Base-by-base conservation (phyloP, 495 filamentous ascomycete species). In the Aspergillus olivimuriae region DNA sequence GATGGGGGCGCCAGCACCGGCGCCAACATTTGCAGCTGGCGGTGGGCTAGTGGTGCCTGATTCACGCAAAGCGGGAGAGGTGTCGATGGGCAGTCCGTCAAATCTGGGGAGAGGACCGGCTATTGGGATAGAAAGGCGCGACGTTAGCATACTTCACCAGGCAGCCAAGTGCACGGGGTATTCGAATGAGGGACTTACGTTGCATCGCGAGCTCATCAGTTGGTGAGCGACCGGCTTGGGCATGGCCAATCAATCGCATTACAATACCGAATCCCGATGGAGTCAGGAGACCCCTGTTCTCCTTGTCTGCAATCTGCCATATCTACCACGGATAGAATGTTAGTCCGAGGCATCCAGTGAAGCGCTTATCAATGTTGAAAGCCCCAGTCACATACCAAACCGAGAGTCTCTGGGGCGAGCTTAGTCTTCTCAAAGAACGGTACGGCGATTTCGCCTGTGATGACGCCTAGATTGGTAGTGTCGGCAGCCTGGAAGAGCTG, bases 381-480 rank as follows among this genome's bases (percentile, higher is more conserved):
- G 12, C 2, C 19, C 3, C 20, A 34, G 37, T 19, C 23, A 68
- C 78, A 44, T 70, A 94, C 89, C 82, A 95, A 85, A 58, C 92
- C 92, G 51, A 98, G 74, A 19, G 91, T 77, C 43, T 85, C 78
- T 34, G 88, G 83, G 39, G 88, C 76, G 22, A 98, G 72, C 49
- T 85, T 80, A 20, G 92, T 96, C 77, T 91, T 94, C 65, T 97
- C 90, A 55, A 98, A 98, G 72, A 98, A 97, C 53, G 90, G 89
- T 53, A 97, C 94, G 6, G 92, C 92, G 42, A 94, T 74, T 62
- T 97, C 92, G 51, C 94, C 92, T 11, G 91, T 95, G 10, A 98
- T 87, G 36, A 96, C 88, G n/a, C 89, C 87, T 15, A 95, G 78
- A 55, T 76, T 82, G 46, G 95, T 92, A 21, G 81, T 82, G 57